Conservation (phyloP, 2,329 filamentous ascomycete genomes). For the Onygenales sp. region DNA sequence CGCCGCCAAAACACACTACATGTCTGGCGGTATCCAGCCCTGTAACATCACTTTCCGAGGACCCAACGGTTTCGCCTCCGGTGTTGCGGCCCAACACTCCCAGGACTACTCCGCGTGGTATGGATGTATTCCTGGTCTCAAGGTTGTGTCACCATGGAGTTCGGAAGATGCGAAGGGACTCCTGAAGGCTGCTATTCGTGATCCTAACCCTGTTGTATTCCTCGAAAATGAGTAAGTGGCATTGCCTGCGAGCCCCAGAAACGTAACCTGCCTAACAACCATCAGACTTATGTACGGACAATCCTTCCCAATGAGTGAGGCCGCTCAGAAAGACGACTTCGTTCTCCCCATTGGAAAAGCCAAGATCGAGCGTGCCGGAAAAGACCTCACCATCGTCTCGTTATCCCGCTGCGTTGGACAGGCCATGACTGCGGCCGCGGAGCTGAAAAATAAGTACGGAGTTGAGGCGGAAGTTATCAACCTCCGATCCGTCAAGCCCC, state of each 20-base stretch:
- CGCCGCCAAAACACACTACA: slow-evolving; percentile 97
- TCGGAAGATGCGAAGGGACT: slow-evolving; percentile 97
- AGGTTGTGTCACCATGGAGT: slow-evolving; percentile 94
- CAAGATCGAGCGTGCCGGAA: slow-evolving; percentile 94
- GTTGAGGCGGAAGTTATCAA: slow-evolving; percentile 96
- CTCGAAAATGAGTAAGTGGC: slow-evolving; percentile 66
- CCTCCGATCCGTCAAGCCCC: slow-evolving; percentile 91
- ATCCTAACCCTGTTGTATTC: slow-evolving; percentile 92
- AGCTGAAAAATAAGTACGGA: slow-evolving; percentile 92
- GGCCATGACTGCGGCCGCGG: slow-evolving; percentile 76
- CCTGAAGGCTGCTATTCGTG: slow-evolving; percentile 92
- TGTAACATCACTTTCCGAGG: slow-evolving; percentile 99
- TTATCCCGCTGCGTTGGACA: slow-evolving; percentile 94
- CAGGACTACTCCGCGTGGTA: slow-evolving; percentile 99
- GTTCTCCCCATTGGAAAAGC: slow-evolving; percentile 97
- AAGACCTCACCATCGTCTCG: slow-evolving; percentile 91
- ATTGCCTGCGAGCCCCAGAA: not conserved
- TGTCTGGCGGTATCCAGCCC: slow-evolving; percentile 98
- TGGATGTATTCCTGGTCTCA: slow-evolving; percentile 91
- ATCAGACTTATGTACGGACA: slow-evolving; percentile 74
- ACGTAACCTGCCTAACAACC: slow-evolving; percentile 17
- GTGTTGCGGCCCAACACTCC: slow-evolving; percentile 95
- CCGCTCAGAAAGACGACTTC: slow-evolving; percentile 91
- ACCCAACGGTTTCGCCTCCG: slow-evolving; percentile 93
- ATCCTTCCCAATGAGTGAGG: slow-evolving; percentile 93